These are phyloP conservation scores for Eutypa lata DNA, from an alignment of 2,329 filamentous ascomycete species.

Conservation along the genomic window DNA sequence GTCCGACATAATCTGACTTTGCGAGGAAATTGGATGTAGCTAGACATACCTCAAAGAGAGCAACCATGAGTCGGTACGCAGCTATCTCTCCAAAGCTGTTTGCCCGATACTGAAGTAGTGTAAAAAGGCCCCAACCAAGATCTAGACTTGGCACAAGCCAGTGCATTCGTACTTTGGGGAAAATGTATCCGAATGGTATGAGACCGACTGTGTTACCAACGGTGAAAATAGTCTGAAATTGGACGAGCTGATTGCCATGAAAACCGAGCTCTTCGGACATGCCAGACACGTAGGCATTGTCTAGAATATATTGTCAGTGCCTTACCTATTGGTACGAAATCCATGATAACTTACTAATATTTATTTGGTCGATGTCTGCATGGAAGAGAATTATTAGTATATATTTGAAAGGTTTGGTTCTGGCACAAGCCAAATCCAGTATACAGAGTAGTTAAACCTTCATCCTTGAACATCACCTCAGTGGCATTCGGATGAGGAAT, in stretches of 20 bases:
- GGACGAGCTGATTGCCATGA: conserved; percentile 51
- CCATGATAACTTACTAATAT: conserved; percentile 10
- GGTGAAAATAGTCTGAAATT: conserved; percentile 49
- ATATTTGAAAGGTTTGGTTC: no score
- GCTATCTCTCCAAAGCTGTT: conserved; percentile 45
- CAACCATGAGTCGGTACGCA: conserved; percentile 51
- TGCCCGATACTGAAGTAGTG: conserved; percentile 50
- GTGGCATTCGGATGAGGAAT: no score
- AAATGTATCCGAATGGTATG: no score
- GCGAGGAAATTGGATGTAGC: not conserved
- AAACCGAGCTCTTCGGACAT: conserved; percentile 50
- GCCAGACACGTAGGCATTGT: conserved; percentile 54
- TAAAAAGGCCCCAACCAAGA: conserved; percentile 53
- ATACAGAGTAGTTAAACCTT: no score
- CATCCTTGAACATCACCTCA: no score
- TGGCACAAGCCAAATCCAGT: no score
- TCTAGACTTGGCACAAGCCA: conserved; percentile 43
- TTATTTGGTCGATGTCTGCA: conserved; percentile 13
- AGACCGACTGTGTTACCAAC: no score
- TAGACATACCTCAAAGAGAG: conserved; percentile 43
- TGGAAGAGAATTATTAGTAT: no score
- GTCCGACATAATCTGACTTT: no score
- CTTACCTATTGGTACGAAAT: not conserved
- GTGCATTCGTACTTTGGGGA: no score
- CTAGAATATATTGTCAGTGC: conserved; percentile 21